Percentiles rank a stretch among this genome's conserved stretches.
Evolutionary conservation across 345 rosid species (phyloP).

Genomic region (Rhodomyrtus tomentosa): DNA sequence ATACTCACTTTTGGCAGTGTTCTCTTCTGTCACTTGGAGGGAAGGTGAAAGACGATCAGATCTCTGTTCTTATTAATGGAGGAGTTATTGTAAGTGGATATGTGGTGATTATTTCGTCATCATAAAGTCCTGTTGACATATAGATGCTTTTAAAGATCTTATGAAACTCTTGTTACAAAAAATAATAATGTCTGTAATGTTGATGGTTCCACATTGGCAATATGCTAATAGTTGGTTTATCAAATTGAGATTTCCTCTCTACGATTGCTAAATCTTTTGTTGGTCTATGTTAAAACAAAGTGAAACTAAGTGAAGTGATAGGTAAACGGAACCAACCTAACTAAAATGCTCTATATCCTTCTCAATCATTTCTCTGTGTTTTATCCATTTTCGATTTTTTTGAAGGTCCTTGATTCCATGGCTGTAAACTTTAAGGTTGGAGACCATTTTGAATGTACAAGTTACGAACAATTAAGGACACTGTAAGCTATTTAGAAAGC

Average conservation of each 20-base stretch:
- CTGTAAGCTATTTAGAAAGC: background rate
- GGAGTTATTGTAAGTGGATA: constrained; percentile 73
- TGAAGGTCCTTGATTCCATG: background rate
- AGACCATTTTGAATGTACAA: background rate
- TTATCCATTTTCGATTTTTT: background rate
- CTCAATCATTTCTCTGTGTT: background rate
- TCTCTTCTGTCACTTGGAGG: constrained; percentile 69
- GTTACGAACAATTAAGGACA: background rate
- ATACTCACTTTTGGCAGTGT: constrained; percentile 25
- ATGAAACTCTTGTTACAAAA: background rate
- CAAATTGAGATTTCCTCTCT: background rate
- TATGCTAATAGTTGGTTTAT: background rate
- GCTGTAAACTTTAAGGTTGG: background rate
- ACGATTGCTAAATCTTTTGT: background rate
- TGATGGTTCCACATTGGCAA: background rate
- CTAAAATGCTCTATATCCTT: background rate
- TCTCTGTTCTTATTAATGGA: constrained; percentile 64
- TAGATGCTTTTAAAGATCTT: background rate
- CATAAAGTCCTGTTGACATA: background rate
- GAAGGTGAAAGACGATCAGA: constrained; percentile 58
- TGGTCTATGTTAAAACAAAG: background rate
- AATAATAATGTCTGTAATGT: background rate
- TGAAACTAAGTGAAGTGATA: background rate
- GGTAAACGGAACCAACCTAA: background rate
- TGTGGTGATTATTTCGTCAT: background rate